phyloP scores from a whole-genome alignment of 345 rosid species.

The Gossypium mustelinum region DNA sequence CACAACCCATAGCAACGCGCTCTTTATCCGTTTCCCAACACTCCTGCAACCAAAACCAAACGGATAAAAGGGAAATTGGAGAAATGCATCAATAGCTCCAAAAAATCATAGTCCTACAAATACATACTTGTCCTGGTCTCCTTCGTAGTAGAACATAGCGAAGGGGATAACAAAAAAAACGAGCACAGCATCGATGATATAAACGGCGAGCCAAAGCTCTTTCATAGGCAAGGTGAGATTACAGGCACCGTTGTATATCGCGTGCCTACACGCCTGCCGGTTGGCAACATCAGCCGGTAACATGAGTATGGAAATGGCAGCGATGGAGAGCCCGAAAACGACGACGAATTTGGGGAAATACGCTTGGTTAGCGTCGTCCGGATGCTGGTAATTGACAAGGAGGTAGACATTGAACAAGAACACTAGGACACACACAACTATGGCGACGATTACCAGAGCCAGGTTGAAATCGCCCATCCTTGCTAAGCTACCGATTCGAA shows the following conservation, averaged over 20 bases:
- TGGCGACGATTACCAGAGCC: slow-evolving; percentile 96
- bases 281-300: slow-evolving; percentile 98
- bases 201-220: slow-evolving; percentile 91
- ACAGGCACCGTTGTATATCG: slow-evolving; percentile 92
- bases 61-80: background rate
- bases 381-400: slow-evolving; percentile 97
- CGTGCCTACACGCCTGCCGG: slow-evolving; percentile 92
- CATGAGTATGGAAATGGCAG: slow-evolving; percentile 92
- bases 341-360: slow-evolving; percentile 97
- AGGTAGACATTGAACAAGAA: slow-evolving; percentile 87
- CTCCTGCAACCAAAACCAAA: slow-evolving; percentile 44
- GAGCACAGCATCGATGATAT: slow-evolving; percentile 77
- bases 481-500: slow-evolving; percentile 31
- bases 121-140: slow-evolving; percentile 94
- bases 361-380: slow-evolving; percentile 97
- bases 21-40: slow-evolving; percentile 74
- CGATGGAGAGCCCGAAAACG: slow-evolving; percentile 84
- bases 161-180: slow-evolving; percentile 94
- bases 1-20: slow-evolving; percentile 79
- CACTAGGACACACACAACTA: slow-evolving; percentile 82
- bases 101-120: slow-evolving; percentile 17
- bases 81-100: background rate
- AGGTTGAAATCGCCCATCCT: slow-evolving; percentile 98
- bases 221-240: slow-evolving; percentile 93
- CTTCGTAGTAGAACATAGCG: slow-evolving; percentile 97